Evolutionary conservation across 2,329 filamentous ascomycete species (phyloP), one percentile per base, ranked within the genome.

Genomic region (Colletotrichum godetiae): DNA sequence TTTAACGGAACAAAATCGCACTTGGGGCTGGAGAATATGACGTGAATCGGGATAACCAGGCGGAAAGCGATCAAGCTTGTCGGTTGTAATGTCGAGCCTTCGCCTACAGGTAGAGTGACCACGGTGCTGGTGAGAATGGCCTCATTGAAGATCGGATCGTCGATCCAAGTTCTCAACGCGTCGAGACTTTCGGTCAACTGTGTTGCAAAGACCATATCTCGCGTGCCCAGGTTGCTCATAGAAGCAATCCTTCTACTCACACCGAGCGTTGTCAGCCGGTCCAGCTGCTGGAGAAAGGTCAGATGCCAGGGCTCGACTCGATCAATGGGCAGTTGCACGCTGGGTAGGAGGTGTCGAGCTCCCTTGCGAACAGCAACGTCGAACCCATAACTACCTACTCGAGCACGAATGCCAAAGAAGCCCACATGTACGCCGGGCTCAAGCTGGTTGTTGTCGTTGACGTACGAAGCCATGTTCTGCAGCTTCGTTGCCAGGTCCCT

Each of bases 401-500:
- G 81, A 2, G 89, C 88, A 52, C 87, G 84, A 53, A 91, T 83
- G 2, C 87, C 89, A 75, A 92, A 92, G 67, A 90, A 85, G 52
- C 88, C 89, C 1, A 92, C 68, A 75, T 92, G 88, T 10, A 91
- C 86, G 1, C 88, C 89, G 0, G 88, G 83, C 7, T 86, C 82
- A 22, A 88, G 81, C 76, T 87, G 86, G 10, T 82, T 84, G 70
- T 80, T 84, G 74, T 82, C 82, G 69, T 83, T 83, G 2, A 85
- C 86, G 79, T 91, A 93, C 22, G 84, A 86, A 19, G 90, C 88
- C 88, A 97, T 93, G 33, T 88, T 87, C 11, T 85, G 83, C 13
- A 97, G 84, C 68, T 91, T 90, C 6, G 82, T 80, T 57, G 88
- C 86, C 3, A 97, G 84, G n/a, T 90, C 88, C 1, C 85, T 82